A percentile compares a stretch with the other conserved stretches of the same genome.
phyloP scores from a whole-genome alignment of 352 stramenopile genomes.

The Elongisporangium undulatum region DNA sequence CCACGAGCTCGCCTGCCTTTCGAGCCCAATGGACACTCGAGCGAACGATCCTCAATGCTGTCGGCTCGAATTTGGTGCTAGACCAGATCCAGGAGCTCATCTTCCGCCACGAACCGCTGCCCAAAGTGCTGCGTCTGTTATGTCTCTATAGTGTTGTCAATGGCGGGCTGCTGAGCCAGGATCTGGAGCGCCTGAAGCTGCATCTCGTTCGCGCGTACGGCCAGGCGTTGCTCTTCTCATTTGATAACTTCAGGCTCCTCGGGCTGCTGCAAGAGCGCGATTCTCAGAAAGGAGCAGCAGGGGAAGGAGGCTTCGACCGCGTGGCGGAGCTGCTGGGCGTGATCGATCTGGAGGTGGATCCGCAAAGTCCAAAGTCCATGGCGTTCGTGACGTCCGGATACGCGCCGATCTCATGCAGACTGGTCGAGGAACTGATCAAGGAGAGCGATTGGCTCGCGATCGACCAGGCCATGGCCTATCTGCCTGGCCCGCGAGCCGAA shows the following conservation, averaged over 20 bases:
- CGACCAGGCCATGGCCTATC: slow-evolving; percentile 35
- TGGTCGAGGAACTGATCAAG: slow-evolving; percentile 67
- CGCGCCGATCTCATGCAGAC: slow-evolving; percentile 53
- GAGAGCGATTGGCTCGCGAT: slow-evolving; percentile 38
- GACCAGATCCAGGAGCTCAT: slow-evolving; percentile 58
- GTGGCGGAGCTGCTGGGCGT: slow-evolving; percentile 26
- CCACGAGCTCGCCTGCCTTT: slow-evolving; percentile 42
- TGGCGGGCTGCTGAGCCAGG: slow-evolving; percentile 25
- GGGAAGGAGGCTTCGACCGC: slow-evolving; percentile 19
- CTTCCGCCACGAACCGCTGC: slow-evolving; percentile 42
- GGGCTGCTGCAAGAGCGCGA: slow-evolving; percentile 36
- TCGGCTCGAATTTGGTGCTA: slow-evolving; percentile 15
- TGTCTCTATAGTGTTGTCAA: slow-evolving; percentile 59
- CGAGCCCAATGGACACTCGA: slow-evolving; percentile 64
- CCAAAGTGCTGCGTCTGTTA: slow-evolving; percentile 52
- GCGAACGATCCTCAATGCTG: slow-evolving; percentile 56
- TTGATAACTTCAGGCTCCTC: slow-evolving; percentile 52
- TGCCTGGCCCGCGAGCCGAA: slow-evolving; percentile 57
- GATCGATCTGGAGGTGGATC: slow-evolving; percentile 56
- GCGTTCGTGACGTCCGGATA: slow-evolving; percentile 77
- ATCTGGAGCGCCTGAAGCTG: slow-evolving; percentile 45
- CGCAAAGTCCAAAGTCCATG: slow-evolving; percentile 40
- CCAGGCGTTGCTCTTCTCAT: slow-evolving; percentile 67
- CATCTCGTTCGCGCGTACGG: slow-evolving; percentile 68
- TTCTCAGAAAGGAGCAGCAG: background rate